These are phyloP conservation scores for Alectoria sarmentosa DNA, from an alignment of 495 filamentous ascomycete genomes.

Conservation along the genomic window DNA sequence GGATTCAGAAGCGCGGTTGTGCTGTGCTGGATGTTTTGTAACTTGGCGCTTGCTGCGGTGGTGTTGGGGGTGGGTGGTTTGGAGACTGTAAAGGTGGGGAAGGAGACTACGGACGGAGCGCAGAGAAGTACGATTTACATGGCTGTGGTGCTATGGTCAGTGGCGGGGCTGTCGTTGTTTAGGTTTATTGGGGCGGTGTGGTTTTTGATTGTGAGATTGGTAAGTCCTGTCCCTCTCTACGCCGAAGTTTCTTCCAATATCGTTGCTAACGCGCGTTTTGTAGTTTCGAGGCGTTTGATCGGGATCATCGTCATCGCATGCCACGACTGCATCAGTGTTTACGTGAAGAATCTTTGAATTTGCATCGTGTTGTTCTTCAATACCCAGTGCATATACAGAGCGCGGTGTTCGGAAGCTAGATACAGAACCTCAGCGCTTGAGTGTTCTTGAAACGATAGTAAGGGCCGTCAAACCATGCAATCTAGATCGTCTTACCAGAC, in stretches of 20 bases:
- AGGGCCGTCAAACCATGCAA: background rate
- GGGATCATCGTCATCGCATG: background rate
- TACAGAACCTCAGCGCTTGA: conserved; percentile 8
- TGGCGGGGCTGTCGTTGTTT: conserved; percentile 78
- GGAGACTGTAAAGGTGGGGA: conserved; percentile 49
- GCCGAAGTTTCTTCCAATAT: background rate
- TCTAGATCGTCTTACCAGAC: background rate
- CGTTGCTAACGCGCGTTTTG: conserved; percentile 21
- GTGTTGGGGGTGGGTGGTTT: conserved; percentile 81
- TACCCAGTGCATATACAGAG: conserved; percentile 7
- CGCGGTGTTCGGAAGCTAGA: conserved; percentile 8
- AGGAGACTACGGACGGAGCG: conserved; percentile 37
- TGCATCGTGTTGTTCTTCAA: conserved; percentile 5
- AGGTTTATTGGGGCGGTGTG: conserved; percentile 88
- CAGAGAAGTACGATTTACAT: conserved; percentile 71
- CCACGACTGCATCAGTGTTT: background rate
- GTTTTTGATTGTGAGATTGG: conserved; percentile 92
- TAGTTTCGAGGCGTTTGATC: conserved; percentile 46
- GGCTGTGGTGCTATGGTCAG: conserved; percentile 84
- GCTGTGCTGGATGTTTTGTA: conserved; percentile 92
- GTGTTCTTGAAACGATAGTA: background rate
- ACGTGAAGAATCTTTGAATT: background rate
- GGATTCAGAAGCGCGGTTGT: conserved; percentile 90
- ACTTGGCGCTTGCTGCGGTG: conserved; percentile 82
- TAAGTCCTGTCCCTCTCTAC: conserved; percentile 42